Percentiles rank a stretch among this genome's conserved stretches.
These are phyloP conservation scores for Pouteria glomerata DNA, from an alignment of 148 eudicot genomes.

Conservation along the genomic window DNA sequence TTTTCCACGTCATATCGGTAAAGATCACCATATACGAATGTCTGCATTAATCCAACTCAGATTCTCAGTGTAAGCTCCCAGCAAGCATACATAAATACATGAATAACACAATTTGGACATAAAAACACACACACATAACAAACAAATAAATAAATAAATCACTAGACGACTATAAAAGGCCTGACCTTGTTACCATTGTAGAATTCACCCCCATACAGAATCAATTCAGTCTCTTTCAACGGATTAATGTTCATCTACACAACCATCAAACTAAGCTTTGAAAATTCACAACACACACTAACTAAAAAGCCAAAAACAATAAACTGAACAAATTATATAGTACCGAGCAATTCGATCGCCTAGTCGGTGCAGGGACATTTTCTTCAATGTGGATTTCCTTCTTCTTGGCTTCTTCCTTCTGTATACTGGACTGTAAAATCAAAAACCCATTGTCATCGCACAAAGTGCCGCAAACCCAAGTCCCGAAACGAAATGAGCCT, in stretches of 20 bases:
- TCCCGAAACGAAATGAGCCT: not conserved
- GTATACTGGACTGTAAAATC: slow-evolving; percentile 64
- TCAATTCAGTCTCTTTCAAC: slow-evolving; percentile 83
- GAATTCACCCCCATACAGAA: slow-evolving; percentile 93
- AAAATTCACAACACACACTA: slow-evolving; percentile 3
- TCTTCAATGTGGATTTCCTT: slow-evolving; percentile 87
- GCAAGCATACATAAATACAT: slow-evolving; percentile 5
- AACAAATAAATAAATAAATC: too few species aligned
- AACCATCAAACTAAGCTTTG: not conserved
- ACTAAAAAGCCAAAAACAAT: not conserved
- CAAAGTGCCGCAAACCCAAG: not conserved
- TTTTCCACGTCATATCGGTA: slow-evolving; percentile 89
- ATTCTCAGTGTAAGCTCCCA: slow-evolving; percentile 1
- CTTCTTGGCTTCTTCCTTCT: slow-evolving; percentile 98
- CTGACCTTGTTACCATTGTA: slow-evolving; percentile 95
- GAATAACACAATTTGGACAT: not conserved
- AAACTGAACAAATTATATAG: not conserved
- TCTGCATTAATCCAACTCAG: slow-evolving; percentile 44
- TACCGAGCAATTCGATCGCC: slow-evolving; percentile 94
- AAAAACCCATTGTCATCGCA: not conserved
- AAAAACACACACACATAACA: too few species aligned
- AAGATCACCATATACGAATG: slow-evolving; percentile 93
- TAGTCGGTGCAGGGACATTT: slow-evolving; percentile 87
- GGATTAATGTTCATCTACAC: slow-evolving; percentile 82
- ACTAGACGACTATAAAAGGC: not conserved